These are phyloP conservation scores for Dysphania ambrosioides DNA, from an alignment of 148 eudicot genomes.

Conservation along the genomic window DNA sequence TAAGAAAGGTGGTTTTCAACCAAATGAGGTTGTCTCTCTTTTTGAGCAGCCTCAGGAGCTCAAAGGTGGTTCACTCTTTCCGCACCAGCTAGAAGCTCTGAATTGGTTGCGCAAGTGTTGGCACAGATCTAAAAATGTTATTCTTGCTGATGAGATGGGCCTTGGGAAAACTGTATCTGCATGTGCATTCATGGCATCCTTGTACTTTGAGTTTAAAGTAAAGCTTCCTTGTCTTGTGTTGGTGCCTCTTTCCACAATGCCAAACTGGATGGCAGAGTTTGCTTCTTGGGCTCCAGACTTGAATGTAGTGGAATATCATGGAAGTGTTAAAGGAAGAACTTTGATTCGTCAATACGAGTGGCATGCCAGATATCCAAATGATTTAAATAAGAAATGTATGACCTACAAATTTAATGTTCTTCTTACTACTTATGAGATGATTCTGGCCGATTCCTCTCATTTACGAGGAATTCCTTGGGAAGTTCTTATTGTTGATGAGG, in stretches of 20 bases:
- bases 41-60: conserved; percentile 88
- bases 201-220: conserved; percentile 78
- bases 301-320: conserved; percentile 96
- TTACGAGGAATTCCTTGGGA: conserved; percentile 94
- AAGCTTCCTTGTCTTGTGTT: conserved; percentile 81
- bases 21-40: conserved; percentile 56
- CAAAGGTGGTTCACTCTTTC: conserved; percentile 77
- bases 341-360: conserved; percentile 86
- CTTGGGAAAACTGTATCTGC: conserved; percentile 97
- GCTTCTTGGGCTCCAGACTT: conserved; percentile 87
- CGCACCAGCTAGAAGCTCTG: conserved; percentile 94
- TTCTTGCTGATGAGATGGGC: conserved; percentile 99
- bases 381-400: conserved; percentile 44
- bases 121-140: conserved; percentile 82
- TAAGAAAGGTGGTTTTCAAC: conserved; percentile 37
- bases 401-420: conserved; percentile 87
- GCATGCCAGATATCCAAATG: conserved; percentile 58
- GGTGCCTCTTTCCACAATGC: conserved; percentile 99
- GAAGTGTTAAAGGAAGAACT: conserved; percentile 70
- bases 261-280: conserved; percentile 97
- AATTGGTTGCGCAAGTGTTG: conserved; percentile 99
- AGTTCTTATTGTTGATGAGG: conserved; percentile 96
- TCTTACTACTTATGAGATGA: conserved; percentile 95
- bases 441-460: conserved; percentile 76
- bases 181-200: conserved; percentile 72